Conservation (phyloP, 495 filamentous ascomycete species). For the Annulohypoxylon bovei region DNA sequence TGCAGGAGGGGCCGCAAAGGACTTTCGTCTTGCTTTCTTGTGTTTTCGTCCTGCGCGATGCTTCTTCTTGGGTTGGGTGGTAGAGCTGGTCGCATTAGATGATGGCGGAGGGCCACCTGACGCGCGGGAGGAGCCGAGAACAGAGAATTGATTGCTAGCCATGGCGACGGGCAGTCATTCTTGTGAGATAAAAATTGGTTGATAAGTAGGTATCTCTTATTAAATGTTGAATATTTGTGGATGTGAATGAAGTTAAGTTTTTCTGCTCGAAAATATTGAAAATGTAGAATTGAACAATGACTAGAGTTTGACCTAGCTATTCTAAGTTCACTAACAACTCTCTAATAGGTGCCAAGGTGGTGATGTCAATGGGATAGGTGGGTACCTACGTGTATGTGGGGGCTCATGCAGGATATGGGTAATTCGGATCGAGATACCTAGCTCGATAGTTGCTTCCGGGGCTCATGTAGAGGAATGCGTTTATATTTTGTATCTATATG, state of each 20-base stretch:
- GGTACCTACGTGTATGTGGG: slow-evolving; percentile 28
- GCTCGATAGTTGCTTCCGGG: slow-evolving; percentile 16
- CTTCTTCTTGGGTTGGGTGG: slow-evolving; percentile 48
- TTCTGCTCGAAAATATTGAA: background rate
- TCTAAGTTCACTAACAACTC: slow-evolving; percentile 9
- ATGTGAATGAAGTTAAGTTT: background rate
- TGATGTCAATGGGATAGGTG: slow-evolving; percentile 38
- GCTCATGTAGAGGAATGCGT: background rate
- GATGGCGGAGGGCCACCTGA: slow-evolving; percentile 23
- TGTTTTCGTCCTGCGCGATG: slow-evolving; percentile 64
- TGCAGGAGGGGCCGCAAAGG: slow-evolving; percentile 65
- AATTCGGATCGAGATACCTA: slow-evolving; percentile 20
- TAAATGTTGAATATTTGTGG: background rate
- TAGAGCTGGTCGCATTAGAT: slow-evolving; percentile 34
- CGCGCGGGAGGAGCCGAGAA: slow-evolving; percentile 37
- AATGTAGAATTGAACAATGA: background rate
- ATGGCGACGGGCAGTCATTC: slow-evolving; percentile 32
- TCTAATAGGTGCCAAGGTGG: slow-evolving; percentile 17
- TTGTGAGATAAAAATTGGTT: background rate
- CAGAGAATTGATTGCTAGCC: slow-evolving; percentile 44
- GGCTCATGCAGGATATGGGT: slow-evolving; percentile 14
- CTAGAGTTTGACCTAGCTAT: slow-evolving; percentile 4
- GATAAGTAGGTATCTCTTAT: background rate
- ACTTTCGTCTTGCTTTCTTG: slow-evolving; percentile 69
- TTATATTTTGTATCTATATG: background rate